Percentiles rank a stretch among this genome's conserved stretches.
Conservation (phyloP, 2,329 filamentous ascomycete genomes). For the Decorospora gaudefroyi region DNA sequence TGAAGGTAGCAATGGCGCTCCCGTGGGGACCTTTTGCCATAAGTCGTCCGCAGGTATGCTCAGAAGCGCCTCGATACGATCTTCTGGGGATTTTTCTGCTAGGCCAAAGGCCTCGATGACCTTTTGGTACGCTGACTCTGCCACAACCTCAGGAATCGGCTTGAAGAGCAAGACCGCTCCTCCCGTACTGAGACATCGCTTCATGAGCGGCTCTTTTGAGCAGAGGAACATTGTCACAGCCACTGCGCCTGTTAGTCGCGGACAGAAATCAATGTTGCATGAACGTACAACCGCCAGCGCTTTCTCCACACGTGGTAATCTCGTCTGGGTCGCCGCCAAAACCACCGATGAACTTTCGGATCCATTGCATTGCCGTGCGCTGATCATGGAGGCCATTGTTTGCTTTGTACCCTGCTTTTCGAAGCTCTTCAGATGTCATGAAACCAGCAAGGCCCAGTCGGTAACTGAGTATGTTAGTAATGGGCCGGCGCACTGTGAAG, state of each 20-base stretch:
- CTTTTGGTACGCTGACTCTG: conserved; percentile 52
- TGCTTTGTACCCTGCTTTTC: conserved; percentile 48
- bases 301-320: conserved; percentile 53
- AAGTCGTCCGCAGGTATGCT: conserved; percentile 50
- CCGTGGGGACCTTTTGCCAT: conserved; percentile 48
- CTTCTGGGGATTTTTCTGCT: conserved; percentile 42
- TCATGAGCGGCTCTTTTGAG: conserved; percentile 42
- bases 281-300: conserved; percentile 53
- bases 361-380: conserved; percentile 46
- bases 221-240: conserved; percentile 35
- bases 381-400: conserved; percentile 47
- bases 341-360: conserved; percentile 43
- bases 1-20: conserved; percentile 45
- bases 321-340: conserved; percentile 49
- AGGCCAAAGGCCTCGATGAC: conserved; percentile 51
- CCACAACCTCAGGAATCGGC: conserved; percentile 45
- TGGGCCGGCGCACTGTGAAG: conserved; percentile 34
- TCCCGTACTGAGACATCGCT: conserved; percentile 51
- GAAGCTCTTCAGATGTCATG: conserved; percentile 55
- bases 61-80: conserved; percentile 51
- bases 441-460: conserved; percentile 41
- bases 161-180: conserved; percentile 48
- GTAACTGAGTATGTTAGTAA: conserved; percentile 28
- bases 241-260: conserved; percentile 21
- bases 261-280: background rate